These are phyloP conservation scores for Leucoagaricus sp. DNA, from an alignment of 1,284 basidiomycete species.

Conservation along the genomic window DNA sequence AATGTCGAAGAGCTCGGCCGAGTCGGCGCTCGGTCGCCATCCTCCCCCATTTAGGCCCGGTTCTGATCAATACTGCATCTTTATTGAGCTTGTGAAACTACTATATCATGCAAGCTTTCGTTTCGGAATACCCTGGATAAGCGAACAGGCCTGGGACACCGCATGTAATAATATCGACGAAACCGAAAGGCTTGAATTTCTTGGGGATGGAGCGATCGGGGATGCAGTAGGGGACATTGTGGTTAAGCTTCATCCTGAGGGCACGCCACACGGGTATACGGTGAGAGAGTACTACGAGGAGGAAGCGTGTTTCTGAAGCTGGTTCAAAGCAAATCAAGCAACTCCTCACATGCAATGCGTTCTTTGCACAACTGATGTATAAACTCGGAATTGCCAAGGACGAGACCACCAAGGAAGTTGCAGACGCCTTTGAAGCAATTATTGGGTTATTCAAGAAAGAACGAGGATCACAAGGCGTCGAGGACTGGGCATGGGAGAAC, in stretches of 20 bases:
- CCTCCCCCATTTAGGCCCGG: neutral
- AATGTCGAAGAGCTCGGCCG: too few relatives aligned
- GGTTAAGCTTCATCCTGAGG: slow-evolving; percentile 19
- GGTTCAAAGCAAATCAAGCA: slow-evolving; percentile 20
- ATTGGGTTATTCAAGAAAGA: slow-evolving; percentile 26
- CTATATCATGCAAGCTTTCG: slow-evolving; percentile 20
- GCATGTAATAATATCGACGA: slow-evolving; percentile 17
- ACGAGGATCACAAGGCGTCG: slow-evolving; percentile 20
- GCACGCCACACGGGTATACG: slow-evolving; percentile 25
- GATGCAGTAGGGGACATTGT: slow-evolving; percentile 23
- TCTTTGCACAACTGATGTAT: slow-evolving; percentile 29
- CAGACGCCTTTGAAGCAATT: slow-evolving; percentile 30
- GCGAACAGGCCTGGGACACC: slow-evolving; percentile 18
- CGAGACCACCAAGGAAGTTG: slow-evolving; percentile 23
- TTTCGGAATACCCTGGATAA: slow-evolving; percentile 25
- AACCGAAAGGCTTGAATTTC: slow-evolving; percentile 28
- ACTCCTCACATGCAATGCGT: slow-evolving; percentile 27
- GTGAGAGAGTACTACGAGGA: slow-evolving; percentile 16
- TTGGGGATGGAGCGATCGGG: slow-evolving; percentile 28
- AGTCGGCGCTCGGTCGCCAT: neutral
- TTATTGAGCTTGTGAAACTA: slow-evolving; percentile 18
- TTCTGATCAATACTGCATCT: slow-evolving; percentile 14
- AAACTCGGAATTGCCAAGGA: slow-evolving; percentile 22
- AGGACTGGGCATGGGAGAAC: slow-evolving; percentile 22
- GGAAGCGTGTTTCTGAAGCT: neutral